These are phyloP conservation scores for Candida anutae DNA, from an alignment of 1,139 yeast genomes.

Conservation along the genomic window DNA sequence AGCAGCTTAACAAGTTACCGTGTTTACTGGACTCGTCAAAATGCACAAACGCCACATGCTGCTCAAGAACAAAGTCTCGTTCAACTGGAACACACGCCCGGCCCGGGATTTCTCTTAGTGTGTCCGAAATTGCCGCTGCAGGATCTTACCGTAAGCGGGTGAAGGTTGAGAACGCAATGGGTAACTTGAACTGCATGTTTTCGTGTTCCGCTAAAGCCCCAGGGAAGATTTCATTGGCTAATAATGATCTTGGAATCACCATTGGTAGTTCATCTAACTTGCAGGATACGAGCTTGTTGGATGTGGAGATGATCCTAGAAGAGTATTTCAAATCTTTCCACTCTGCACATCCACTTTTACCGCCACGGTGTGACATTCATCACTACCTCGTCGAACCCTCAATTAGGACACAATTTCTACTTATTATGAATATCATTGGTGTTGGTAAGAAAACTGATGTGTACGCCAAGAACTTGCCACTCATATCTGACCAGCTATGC, in stretches of 20 bases:
- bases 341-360: constrained; percentile 37
- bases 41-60: constrained; percentile 1
- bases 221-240: constrained; percentile 1
- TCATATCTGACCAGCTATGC: constrained; percentile 25
- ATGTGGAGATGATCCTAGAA: constrained; percentile 16
- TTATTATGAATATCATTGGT: constrained; percentile 37
- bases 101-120: no score
- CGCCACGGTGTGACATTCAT: constrained; percentile 23
- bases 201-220: constrained; percentile 1
- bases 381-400: constrained; percentile 21
- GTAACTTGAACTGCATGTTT: constrained; percentile 5
- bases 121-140: constrained; percentile 3
- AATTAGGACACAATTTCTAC: constrained; percentile 28
- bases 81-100: no score
- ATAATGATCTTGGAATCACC: constrained; percentile 3
- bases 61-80: background rate
- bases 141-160: constrained; percentile 5
- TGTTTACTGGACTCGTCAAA: constrained; percentile 2
- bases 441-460: constrained; percentile 35
- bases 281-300: constrained; percentile 2
- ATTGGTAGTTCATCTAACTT: constrained; percentile 2
- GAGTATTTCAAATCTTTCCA: constrained; percentile 33
- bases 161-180: constrained; percentile 6
- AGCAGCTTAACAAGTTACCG: constrained; percentile 2
- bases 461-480: constrained; percentile 22